phyloP scores from a whole-genome alignment of 768 basidiomycete genomes.

The Podaxis sp. region DNA sequence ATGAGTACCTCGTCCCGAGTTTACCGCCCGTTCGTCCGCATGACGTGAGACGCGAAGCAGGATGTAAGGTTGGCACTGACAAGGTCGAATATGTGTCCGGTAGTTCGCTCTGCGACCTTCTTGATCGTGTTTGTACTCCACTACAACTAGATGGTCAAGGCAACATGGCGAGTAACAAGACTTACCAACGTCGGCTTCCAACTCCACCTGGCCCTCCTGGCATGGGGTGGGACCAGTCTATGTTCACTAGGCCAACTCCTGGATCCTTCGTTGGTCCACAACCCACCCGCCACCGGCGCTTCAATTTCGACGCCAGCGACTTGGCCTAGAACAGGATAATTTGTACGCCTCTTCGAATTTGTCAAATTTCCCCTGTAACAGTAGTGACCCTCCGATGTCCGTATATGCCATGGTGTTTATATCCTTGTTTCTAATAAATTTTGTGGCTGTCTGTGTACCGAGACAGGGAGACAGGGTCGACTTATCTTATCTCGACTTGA shows the following conservation, averaged over 20 bases:
- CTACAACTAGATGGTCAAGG: not conserved
- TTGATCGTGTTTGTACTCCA: no score
- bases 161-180: not conserved
- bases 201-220: conserved; percentile 9
- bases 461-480: not conserved
- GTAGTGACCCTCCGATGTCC: not conserved
- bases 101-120: not conserved
- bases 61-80: not conserved
- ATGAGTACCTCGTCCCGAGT: not conserved
- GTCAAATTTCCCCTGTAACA: not conserved
- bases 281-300: not conserved
- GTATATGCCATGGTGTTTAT: not conserved
- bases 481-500: conserved; percentile 14
- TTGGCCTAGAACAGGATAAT: not conserved
- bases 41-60: not conserved
- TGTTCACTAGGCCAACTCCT: not conserved
- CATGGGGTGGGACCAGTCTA: not conserved
- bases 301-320: not conserved
- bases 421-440: not conserved
- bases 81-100: not conserved
- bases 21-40: not conserved
- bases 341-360: not conserved
- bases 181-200: conserved; percentile 1
- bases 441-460: not conserved
- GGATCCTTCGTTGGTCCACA: not conserved